Evolutionary conservation across 73 alveolate genomes (phyloP), one percentile per base, ranked within the genome.

Genomic region (Paramecium sonneborni): DNA sequence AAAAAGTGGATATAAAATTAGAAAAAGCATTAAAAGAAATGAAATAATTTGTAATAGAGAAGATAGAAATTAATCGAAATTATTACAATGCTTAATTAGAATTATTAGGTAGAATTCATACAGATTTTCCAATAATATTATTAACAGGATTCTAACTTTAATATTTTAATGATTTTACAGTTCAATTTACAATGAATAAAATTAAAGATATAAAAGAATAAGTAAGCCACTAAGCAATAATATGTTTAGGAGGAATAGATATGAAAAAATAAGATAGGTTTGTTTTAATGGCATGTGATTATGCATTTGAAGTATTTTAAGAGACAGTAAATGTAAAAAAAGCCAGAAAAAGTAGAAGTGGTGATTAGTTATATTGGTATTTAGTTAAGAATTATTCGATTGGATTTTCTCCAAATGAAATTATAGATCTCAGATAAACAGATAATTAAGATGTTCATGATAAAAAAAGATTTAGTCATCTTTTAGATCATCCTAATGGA

Each of bases 241-340:
- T 62, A 26, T 62, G 84, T 62, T 6, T 62, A 23, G 84, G 84
- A 23, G 84, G 84, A 11, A 32, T 26, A 26, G 39, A 26, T 14
- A 62, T 62, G 48, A 26, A 62, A 12, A 26, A 24, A 62, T 44
- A 43, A 30, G 44, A 62, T 62, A 43, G 84, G 5, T 62, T 62
- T 62, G 46, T 30, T 30, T 26, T 62, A 32, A 62, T 62, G 84
- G 84, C 84, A 26, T 62, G 84, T 62, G 84, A 62, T 62, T 62
- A 62, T 62, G 84, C 84, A 26, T 62, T 62, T 11, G 84, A 62
- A 62, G 84, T 62, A 62, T 62, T 62, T 62, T 26, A 32, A 62
- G 84, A 62, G 18, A 62, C 84, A 26, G 1, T 62, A 3, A 62
- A 46, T 9, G 18, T 11, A 9, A 7, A 43, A 62, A 26, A 21